Base-by-base conservation (phyloP, 345 rosid genomes). In the Euclidium syriacum region DNA sequence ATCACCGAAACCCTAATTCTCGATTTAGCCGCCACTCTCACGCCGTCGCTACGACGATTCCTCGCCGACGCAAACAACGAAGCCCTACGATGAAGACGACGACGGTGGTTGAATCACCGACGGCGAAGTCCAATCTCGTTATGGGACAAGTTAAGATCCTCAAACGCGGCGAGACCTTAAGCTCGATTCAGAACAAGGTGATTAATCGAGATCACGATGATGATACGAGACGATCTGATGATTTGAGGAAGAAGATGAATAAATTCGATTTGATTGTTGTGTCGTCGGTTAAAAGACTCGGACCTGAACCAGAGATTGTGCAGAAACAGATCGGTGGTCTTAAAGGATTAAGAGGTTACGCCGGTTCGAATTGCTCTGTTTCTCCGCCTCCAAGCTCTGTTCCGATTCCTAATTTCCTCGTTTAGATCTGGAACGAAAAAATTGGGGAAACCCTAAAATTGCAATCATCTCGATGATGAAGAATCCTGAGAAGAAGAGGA, bases 341-440 rank as follows among this genome's bases (percentile, higher is more conserved):
- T 7, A 68, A 34, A 75, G 33, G 33, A 48, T 29, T n/a, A 8
- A 52, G 54, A 17, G 49, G 38, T 23, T 79, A 66, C 6, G 80
- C 76, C 14, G 84, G 81, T 19, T 30, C 76, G 12, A 68, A 52
- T 18, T 64, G 46, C 59, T 64, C 60, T 3, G 22, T 61, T 46
- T 86, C 94, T 25, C 94, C 94, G 18, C 77, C 79, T 34, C 87
- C 94, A 19, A 76, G 82, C 53, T 82, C 83, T 36, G 58, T 86
- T 39, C 90, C 95, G 2, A 65, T 86, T 36, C 89, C 89, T 0
- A 41, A 57, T 12, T 34, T 38, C 46, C 19, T 20, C 29, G 26
- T 5, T 26, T 52, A 25, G 16, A 53, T 53, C 35, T 42, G n/a
- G 26, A 18, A 7, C 11, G 8, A 38, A 30, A 22, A 53, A 51